Evolutionary conservation across 1,139 yeast genomes (phyloP).

Genomic region (Geotrichum carabidarum): DNA sequence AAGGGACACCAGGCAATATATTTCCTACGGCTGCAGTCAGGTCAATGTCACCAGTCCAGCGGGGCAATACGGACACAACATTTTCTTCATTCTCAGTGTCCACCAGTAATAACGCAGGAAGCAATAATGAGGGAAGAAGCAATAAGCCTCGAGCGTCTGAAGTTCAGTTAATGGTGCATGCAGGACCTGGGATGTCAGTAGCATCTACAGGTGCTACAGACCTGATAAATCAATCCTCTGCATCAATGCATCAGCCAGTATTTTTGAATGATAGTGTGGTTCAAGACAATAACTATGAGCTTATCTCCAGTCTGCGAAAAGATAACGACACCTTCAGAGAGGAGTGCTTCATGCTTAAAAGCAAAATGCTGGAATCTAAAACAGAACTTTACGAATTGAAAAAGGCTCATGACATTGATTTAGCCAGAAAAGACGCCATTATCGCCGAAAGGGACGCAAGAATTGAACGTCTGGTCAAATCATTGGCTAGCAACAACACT

Average conservation of each 20-base stretch:
- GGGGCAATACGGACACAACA: neutral
- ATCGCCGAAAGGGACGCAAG: slow-evolving; percentile 9
- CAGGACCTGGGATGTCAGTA: neutral
- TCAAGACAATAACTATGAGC: neutral
- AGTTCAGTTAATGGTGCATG: neutral
- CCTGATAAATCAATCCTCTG: neutral
- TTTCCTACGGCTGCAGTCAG: neutral
- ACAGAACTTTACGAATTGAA: slow-evolving; percentile 3
- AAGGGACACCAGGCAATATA: neutral
- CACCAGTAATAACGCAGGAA: neutral
- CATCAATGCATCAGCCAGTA: neutral
- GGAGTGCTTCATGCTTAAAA: slow-evolving; percentile 1
- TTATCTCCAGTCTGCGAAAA: neutral
- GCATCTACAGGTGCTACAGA: neutral
- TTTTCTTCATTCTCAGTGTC: neutral
- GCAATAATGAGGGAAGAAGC: neutral
- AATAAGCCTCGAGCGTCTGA: slow-evolving; percentile 1
- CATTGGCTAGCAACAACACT: neutral
- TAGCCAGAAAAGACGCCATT: slow-evolving; percentile 1
- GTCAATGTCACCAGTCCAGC: neutral
- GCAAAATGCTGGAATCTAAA: slow-evolving; percentile 5
- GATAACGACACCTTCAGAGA: slow-evolving; percentile 3
- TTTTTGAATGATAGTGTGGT: neutral
- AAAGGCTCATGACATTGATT: slow-evolving; percentile 3
- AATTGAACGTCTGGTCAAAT: slow-evolving; percentile 1